A percentile compares a stretch with the other conserved stretches of the same genome.
Evolutionary conservation across 202 grass and related monocot genomes (phyloP).

Genomic region (Setaria viridis): DNA sequence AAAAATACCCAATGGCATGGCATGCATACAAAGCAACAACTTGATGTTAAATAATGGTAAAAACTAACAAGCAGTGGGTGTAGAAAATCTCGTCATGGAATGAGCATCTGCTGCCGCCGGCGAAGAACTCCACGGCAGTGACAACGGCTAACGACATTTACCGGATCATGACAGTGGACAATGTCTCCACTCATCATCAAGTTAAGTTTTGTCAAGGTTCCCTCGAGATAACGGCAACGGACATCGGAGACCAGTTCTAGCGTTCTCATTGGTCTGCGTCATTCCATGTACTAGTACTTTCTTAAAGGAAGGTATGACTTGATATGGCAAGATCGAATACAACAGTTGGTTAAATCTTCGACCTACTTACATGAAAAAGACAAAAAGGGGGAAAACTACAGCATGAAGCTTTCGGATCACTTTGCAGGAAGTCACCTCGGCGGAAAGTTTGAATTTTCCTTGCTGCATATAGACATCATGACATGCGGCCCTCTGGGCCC

Average conservation of each 20-base stretch:
- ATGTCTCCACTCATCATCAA: neutral
- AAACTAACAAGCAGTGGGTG: neutral
- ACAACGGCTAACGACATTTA: constrained; percentile 31
- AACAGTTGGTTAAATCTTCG: neutral
- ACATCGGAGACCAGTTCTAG: neutral
- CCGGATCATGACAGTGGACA: neutral
- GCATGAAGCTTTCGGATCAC: neutral
- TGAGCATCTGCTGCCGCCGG: neutral
- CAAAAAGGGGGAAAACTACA: neutral
- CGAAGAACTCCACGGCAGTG: neutral
- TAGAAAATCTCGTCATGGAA: neutral
- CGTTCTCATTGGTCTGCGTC: neutral
- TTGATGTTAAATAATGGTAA: neutral
- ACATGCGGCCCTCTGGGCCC: neutral
- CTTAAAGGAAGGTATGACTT: neutral
- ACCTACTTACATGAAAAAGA: neutral
- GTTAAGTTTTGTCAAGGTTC: neutral
- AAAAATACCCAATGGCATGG: neutral
- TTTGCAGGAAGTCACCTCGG: neutral
- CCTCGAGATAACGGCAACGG: neutral
- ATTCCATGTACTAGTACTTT: neutral
- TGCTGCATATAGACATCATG: no score
- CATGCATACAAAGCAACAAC: neutral
- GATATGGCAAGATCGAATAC: neutral
- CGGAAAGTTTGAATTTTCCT: neutral